These are phyloP conservation scores for Chrysanthemum makinoi DNA, from an alignment of 129 eudicot genomes.

Conservation along the genomic window DNA sequence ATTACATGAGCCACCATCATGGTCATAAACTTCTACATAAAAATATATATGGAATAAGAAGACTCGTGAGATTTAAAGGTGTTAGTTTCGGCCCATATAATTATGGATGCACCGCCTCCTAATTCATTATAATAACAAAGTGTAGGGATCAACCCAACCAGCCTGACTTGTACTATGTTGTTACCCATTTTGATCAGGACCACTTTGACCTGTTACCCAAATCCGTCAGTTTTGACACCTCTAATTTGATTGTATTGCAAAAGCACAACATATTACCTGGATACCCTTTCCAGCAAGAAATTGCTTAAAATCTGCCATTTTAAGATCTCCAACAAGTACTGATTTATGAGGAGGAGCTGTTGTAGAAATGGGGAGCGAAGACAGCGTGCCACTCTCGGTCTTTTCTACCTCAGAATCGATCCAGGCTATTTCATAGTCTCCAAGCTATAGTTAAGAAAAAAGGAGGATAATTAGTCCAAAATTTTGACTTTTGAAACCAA, in stretches of 20 bases:
- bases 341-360: constrained; percentile 86
- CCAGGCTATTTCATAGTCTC: constrained; percentile 98
- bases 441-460: constrained; percentile 54
- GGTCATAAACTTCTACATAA: not conserved
- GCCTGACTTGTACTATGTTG: not conserved
- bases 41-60: not conserved
- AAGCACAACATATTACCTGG: constrained; percentile 34
- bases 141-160: not conserved
- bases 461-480: not conserved
- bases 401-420: constrained; percentile 90
- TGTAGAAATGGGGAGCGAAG: constrained; percentile 80
- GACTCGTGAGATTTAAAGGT: not conserved
- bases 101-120: not conserved
- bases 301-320: constrained; percentile 97
- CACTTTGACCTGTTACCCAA: not conserved
- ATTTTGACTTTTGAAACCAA: not conserved
- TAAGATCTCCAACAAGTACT: constrained; percentile 92
- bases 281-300: constrained; percentile 92
- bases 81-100: not conserved
- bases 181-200: not conserved
- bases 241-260: constrained; percentile 9
- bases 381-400: constrained; percentile 60
- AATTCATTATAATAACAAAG: not conserved
- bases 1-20: constrained; percentile 1
- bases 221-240: not conserved